phyloP scores from a whole-genome alignment of 441 rosid species.

The Erysimum cheiri region DNA sequence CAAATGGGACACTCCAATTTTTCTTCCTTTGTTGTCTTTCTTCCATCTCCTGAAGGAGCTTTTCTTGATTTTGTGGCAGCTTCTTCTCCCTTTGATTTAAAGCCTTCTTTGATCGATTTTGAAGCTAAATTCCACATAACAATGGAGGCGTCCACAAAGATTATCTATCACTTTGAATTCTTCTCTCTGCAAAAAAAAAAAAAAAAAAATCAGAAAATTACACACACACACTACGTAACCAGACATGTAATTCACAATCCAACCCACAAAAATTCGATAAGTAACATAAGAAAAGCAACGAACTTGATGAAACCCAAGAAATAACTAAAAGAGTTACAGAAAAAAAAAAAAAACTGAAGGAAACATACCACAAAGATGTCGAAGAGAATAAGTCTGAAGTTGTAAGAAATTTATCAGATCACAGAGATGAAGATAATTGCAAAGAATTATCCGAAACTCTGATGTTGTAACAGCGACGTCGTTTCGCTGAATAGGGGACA shows the following conservation, averaged over 20 bases:
- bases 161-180: background rate
- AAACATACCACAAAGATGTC: conserved; percentile 27
- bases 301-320: conserved; percentile 20
- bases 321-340: background rate
- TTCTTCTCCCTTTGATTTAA: conserved; percentile 46
- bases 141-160: background rate
- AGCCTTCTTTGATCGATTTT: conserved; percentile 48
- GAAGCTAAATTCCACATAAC: conserved; percentile 73
- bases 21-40: conserved; percentile 56
- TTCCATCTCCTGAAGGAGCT: conserved; percentile 55
- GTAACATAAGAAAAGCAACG: conserved; percentile 20
- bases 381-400: background rate
- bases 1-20: conserved; percentile 84
- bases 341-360: conserved; percentile 1
- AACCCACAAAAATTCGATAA: background rate
- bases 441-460: conserved; percentile 6
- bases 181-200: background rate
- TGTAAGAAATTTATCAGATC: background rate
- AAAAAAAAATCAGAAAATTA: background rate
- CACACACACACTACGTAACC: background rate
- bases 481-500: conserved; percentile 20
- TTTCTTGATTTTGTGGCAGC: conserved; percentile 42
- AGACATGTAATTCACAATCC: conserved; percentile 3
- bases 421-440: background rate
- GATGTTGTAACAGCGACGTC: background rate